A percentile compares a stretch with the other conserved stretches of the same genome.
These are phyloP conservation scores for Saposhnikovia divaricata DNA, from an alignment of 129 eudicot genomes.

Conservation along the genomic window DNA sequence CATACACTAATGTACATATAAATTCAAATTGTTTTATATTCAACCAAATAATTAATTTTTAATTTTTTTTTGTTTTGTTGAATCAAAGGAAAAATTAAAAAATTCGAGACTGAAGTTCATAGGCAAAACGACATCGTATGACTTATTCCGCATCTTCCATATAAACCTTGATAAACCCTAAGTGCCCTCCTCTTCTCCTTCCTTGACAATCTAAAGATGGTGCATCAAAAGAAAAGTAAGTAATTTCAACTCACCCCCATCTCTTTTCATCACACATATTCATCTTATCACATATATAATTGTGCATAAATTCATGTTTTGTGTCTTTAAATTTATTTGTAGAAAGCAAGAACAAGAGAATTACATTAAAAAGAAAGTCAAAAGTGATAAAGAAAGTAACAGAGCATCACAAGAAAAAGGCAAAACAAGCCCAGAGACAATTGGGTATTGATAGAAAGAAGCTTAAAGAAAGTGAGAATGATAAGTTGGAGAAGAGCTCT, in stretches of 20 bases:
- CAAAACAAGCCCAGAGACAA: slow-evolving; percentile 73
- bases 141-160: not conserved
- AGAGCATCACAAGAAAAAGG: slow-evolving; percentile 77
- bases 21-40: too few species aligned
- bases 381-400: slow-evolving; percentile 80
- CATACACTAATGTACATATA: too few species aligned
- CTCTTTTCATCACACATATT: not conserved
- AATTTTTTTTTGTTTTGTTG: too few species aligned
- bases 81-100: too few species aligned
- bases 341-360: slow-evolving; percentile 97
- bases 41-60: too few species aligned
- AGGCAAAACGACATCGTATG: not conserved
- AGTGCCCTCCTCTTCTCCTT: not conserved
- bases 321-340: not conserved
- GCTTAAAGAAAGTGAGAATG: slow-evolving; percentile 9
- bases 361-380: slow-evolving; percentile 53
- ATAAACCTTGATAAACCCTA: slow-evolving; percentile 1
- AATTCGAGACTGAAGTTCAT: not conserved
- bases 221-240: slow-evolving; percentile 5
- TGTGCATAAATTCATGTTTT: not conserved
- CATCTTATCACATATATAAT: not conserved
- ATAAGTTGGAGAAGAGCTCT: slow-evolving; percentile 48
- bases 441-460: slow-evolving; percentile 51
- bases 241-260: not conserved
- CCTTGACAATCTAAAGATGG: not conserved